A percentile compares a stretch with the other conserved stretches of the same genome.
These are phyloP conservation scores for Hymenoscyphus salicellus DNA, from an alignment of 2,329 filamentous ascomycete genomes.

Conservation along the genomic window DNA sequence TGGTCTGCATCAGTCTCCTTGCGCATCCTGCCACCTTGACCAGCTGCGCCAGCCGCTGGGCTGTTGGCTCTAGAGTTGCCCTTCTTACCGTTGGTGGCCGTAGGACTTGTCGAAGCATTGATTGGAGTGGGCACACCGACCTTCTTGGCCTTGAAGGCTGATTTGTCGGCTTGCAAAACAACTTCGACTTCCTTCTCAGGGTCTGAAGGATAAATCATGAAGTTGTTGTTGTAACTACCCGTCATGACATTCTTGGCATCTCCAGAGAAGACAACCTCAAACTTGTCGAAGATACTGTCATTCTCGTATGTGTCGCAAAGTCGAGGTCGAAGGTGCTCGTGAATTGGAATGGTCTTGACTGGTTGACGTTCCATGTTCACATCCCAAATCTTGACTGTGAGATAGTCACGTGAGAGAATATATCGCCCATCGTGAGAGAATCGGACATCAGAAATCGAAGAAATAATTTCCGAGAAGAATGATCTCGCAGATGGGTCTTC, in stretches of 20 bases:
- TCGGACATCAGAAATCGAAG: constrained; percentile 96
- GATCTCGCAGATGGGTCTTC: constrained; percentile 95
- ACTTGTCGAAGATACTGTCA: constrained; percentile 99
- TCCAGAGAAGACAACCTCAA: constrained; percentile 97
- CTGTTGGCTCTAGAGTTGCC: constrained; percentile 82
- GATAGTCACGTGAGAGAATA: constrained; percentile 94
- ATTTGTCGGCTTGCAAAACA: constrained; percentile 96
- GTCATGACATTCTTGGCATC: constrained; percentile 99
- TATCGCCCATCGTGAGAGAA: constrained; percentile 96
- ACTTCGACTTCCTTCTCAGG: constrained; percentile 96
- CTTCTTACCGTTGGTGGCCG: constrained; percentile 76
- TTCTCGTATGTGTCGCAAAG: constrained; percentile 99
- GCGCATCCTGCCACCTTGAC: constrained; percentile 89
- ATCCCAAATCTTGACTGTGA: constrained; percentile 99
- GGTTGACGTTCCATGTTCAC: constrained; percentile 98
- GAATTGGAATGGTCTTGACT: constrained; percentile 97
- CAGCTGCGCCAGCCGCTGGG: constrained; percentile 69
- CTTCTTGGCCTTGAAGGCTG: constrained; percentile 99
- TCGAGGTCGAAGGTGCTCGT: constrained; percentile 90
- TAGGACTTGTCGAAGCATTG: constrained; percentile 74
- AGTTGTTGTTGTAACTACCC: constrained; percentile 99
- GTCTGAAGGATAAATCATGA: constrained; percentile 99
- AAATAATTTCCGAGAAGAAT: constrained; percentile 99
- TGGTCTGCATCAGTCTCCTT: constrained; percentile 99
- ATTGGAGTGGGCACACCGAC: constrained; percentile 97